Evolutionary conservation across 129 eudicot genomes (phyloP), one percentile per base, ranked within the genome.

Genomic region (Solidago caesia): DNA sequence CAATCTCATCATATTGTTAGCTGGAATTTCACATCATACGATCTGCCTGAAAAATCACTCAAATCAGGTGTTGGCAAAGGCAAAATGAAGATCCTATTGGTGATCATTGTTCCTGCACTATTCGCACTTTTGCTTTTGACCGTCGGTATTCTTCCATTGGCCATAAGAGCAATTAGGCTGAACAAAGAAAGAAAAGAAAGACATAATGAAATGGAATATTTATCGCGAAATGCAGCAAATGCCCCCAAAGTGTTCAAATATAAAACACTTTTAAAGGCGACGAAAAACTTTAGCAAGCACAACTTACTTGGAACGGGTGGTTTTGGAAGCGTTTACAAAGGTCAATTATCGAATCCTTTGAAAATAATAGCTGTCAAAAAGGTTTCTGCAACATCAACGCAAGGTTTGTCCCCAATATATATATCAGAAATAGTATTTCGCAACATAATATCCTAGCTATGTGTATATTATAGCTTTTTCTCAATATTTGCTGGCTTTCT

Each of bases 271-370:
- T 73, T 82, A 1, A 89, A 78, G 77, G 92, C 96, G 4, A 89
- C 96, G 5, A 45, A 73, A 7, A 77, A 79, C 41, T 89, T 89
- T 27, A 82, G 85, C 77, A 87, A 83, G 75, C 84, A 81, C 7
- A 87, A 85, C 64, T 77, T 89, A 69, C 59, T 89, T 69, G 89
- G 96, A 4, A 85, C 74, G 9, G 96, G 96, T 7, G 96, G 96
- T 5, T 89, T 89, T 77, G 92, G 92, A 61, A 84, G 92, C 77
- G 96, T 89, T 69, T 89, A 80, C 70, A 83, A 75, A 81, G 96
- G 92, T 16, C 74, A 82, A 26, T 52, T 85, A 33, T 48, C 70
- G 1, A 75, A 84, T 63, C 72, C 79, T 51, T 44, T 75, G 25
- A 61, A 72, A 52, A 70, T 80, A 41, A 77, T 89, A 14, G 96